Percentiles rank a stretch among this genome's conserved stretches.
Conservation (phyloP, 2,329 filamentous ascomycete species). For the Dactylonectria macrodidyma region DNA sequence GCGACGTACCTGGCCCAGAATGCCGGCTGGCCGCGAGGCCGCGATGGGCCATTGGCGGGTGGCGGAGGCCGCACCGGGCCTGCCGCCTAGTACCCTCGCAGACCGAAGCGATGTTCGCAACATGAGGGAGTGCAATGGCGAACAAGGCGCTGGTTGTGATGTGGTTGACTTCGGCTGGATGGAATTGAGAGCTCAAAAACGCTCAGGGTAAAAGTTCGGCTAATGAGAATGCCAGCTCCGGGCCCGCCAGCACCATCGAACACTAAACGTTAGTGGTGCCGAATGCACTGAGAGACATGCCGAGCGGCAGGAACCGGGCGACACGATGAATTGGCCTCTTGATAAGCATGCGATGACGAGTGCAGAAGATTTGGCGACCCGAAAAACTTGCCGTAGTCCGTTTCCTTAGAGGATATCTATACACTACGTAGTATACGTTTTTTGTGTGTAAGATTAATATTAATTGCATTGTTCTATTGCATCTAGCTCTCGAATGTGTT, state of each 20-base stretch:
- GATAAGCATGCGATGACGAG: neutral
- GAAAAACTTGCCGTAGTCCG: neutral
- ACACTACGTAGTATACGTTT: no score
- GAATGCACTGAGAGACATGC: conserved; percentile 33
- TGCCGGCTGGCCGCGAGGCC: conserved; percentile 52
- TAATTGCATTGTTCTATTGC: conserved; percentile 14
- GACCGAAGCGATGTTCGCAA: conserved; percentile 79
- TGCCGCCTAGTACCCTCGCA: conserved; percentile 71
- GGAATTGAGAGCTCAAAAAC: conserved; percentile 57
- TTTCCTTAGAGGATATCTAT: neutral
- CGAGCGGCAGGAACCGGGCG: conserved; percentile 56
- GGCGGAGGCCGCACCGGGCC: conserved; percentile 66
- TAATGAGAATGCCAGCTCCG: conserved; percentile 57
- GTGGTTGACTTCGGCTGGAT: conserved; percentile 51
- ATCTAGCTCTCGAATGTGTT: conserved; percentile 12
- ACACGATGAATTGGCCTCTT: conserved; percentile 45
- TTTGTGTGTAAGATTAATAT: conserved; percentile 3
- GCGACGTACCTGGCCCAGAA: conserved; percentile 53
- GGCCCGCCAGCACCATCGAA: conserved; percentile 30
- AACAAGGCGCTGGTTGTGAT: conserved; percentile 52
- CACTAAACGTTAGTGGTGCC: conserved; percentile 37
- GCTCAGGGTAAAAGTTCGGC: conserved; percentile 62
- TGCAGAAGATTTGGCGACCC: neutral
- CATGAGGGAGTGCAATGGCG: conserved; percentile 71
- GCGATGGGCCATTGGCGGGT: conserved; percentile 72